Percentiles rank a stretch among this genome's conserved stretches.
Evolutionary conservation across 768 basidiomycete species (phyloP).

Genomic region (Termitomyces sp.): DNA sequence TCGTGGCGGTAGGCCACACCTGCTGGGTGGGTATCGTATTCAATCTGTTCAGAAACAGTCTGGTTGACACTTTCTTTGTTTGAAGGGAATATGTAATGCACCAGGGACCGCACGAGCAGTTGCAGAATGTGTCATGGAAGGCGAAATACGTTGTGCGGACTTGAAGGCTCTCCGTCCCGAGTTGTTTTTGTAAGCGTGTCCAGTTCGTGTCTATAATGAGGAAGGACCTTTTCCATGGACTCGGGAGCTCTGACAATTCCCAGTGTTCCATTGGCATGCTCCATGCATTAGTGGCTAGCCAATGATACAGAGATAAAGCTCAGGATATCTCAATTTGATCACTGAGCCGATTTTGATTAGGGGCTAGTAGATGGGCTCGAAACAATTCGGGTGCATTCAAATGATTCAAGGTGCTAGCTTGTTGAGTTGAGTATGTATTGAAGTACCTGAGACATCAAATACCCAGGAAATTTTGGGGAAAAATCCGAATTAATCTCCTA

Average conservation of each 20-base stretch:
- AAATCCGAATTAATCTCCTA: not conserved
- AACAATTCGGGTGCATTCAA: not conserved
- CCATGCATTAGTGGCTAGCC: not conserved
- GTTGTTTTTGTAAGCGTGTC: conserved; percentile 22
- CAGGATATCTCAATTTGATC: not conserved
- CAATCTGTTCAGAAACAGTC: not conserved
- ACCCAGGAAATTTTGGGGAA: not conserved
- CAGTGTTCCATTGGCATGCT: not conserved
- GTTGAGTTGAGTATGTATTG: not conserved
- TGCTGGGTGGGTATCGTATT: conserved; percentile 56
- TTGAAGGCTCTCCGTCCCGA: conserved; percentile 41
- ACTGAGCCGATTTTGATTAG: not conserved
- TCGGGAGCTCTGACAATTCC: not conserved
- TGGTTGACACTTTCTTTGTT: not conserved
- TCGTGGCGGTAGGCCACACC: conserved; percentile 73
- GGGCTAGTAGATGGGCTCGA: not conserved
- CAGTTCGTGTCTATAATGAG: too few relatives aligned
- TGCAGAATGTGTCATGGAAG: conserved; percentile 66
- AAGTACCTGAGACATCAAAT: not conserved
- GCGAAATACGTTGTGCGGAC: conserved; percentile 52
- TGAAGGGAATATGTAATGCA: conserved; percentile 72
- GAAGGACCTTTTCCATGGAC: too few relatives aligned
- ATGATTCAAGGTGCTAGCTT: not conserved
- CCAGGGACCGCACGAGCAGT: conserved; percentile 79
- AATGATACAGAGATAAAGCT: not conserved